These are phyloP conservation scores for Pythium vanterpoolii DNA, from an alignment of 352 stramenopile species.

Conservation along the genomic window DNA sequence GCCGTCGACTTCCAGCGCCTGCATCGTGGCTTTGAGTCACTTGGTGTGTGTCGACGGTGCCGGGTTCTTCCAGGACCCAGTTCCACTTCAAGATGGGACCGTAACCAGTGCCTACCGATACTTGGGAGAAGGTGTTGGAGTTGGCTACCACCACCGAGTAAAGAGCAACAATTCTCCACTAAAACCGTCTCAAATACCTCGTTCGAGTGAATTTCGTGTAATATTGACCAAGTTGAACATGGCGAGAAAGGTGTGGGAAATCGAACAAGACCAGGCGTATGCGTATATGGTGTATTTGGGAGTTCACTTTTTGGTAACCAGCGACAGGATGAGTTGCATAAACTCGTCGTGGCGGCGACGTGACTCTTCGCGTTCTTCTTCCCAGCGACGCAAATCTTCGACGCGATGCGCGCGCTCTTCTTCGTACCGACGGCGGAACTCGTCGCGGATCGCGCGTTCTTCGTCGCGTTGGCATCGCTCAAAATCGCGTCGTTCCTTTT, in stretches of 20 bases:
- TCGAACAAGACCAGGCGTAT: no score
- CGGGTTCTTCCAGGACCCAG: constrained; percentile 6
- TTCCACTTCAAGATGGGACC: constrained; percentile 29
- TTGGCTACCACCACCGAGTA: constrained; percentile 13
- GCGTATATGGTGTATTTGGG: not conserved
- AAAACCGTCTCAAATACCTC: constrained; percentile 5
- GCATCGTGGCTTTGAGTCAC: constrained; percentile 30
- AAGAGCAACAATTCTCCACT: constrained; percentile 6
- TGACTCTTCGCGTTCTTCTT: constrained; percentile 18
- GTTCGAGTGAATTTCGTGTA: not conserved
- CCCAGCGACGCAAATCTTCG: constrained; percentile 21
- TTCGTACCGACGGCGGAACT: constrained; percentile 21
- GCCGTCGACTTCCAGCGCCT: constrained; percentile 56
- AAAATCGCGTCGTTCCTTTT: constrained; percentile 15
- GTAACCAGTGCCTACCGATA: constrained; percentile 14
- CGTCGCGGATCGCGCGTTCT: constrained; percentile 17
- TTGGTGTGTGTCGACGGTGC: not conserved
- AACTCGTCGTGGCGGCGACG: constrained; percentile 19
- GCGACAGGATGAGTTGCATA: constrained; percentile 22
- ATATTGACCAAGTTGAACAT: constrained; percentile 2
- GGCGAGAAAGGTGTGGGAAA: not conserved
- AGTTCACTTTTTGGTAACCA: constrained; percentile 14
- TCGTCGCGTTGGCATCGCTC: constrained; percentile 18
- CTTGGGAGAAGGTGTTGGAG: constrained; percentile 1
- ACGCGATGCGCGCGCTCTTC: constrained; percentile 19